Conservation (phyloP, 768 basidiomycete species). For the Tulasnella sp. region DNA sequence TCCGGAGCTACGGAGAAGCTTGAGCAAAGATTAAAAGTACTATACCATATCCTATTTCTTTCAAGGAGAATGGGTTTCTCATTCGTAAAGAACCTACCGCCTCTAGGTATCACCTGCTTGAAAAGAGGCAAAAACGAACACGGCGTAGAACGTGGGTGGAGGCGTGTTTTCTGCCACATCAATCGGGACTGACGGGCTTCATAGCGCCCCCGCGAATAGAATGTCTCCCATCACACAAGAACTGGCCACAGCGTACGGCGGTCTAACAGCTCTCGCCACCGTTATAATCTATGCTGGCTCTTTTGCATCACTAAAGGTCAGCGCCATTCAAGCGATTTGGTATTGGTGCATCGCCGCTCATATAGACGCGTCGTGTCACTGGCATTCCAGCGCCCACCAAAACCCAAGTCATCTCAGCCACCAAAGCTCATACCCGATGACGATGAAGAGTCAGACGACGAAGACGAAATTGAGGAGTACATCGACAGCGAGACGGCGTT, state of each 20-base stretch:
- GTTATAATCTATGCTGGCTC: slow-evolving; percentile 65
- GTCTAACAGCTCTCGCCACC: slow-evolving; percentile 56
- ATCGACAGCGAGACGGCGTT: slow-evolving; percentile 32
- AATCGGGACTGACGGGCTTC: not conserved
- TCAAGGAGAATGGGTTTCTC: no score
- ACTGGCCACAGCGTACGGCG: slow-evolving; percentile 46
- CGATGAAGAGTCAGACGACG: slow-evolving; percentile 39
- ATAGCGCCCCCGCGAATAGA: not conserved
- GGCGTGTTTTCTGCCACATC: not conserved
- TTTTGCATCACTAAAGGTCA: slow-evolving; percentile 57
- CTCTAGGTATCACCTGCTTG: no score
- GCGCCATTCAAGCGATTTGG: slow-evolving; percentile 27
- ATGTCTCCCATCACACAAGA: slow-evolving; percentile 7
- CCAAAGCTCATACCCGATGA: slow-evolving; percentile 15
- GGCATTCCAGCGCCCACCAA: not conserved
- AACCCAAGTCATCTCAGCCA: not conserved
- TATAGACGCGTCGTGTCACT: not conserved
- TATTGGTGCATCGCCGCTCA: slow-evolving; percentile 4
- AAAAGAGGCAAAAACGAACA: no score
- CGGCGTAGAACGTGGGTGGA: not conserved
- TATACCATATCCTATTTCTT: no score
- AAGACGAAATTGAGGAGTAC: slow-evolving; percentile 50
- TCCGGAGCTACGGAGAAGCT: no score
- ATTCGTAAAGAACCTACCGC: no score
- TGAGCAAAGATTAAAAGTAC: no score